Percentiles rank a stretch among this genome's conserved stretches.
phyloP scores from a whole-genome alignment of 345 rosid genomes.

The Mallotus nudiflorus region DNA sequence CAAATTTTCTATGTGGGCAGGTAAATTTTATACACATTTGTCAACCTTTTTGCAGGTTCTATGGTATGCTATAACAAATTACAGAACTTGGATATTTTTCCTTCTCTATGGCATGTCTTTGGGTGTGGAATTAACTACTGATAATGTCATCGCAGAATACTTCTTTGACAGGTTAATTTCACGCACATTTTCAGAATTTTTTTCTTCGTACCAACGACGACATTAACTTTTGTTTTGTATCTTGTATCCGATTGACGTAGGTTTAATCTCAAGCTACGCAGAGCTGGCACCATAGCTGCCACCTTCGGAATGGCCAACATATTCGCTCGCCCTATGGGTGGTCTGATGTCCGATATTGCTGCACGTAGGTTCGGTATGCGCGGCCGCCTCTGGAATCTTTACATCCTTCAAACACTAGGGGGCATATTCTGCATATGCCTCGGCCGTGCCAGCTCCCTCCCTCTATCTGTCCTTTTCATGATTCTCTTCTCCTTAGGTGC shows the following conservation, averaged over 20 bases:
- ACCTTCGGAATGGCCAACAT: slow-evolving; percentile 59
- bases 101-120: slow-evolving; percentile 65
- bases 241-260: not conserved
- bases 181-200: no score
- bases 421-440: slow-evolving; percentile 58
- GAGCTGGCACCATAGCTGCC: slow-evolving; percentile 58
- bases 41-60: slow-evolving; percentile 29
- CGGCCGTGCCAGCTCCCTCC: slow-evolving; percentile 39
- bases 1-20: no score
- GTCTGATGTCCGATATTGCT: slow-evolving; percentile 41
- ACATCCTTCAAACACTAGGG: slow-evolving; percentile 53
- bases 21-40: no score
- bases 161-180: slow-evolving; percentile 70
- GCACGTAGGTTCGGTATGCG: slow-evolving; percentile 53
- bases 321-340: slow-evolving; percentile 55
- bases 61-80: slow-evolving; percentile 57
- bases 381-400: slow-evolving; percentile 52
- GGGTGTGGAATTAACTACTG: slow-evolving; percentile 67
- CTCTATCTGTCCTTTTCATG: slow-evolving; percentile 41
- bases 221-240: no score
- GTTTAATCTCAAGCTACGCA: slow-evolving; percentile 43
- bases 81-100: slow-evolving; percentile 66
- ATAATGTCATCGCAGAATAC: slow-evolving; percentile 69
- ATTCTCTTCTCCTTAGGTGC: slow-evolving; percentile 56
- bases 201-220: no score